Evolutionary conservation across 768 basidiomycete species (phyloP).

Genomic region (Lanmaoa rubissima): DNA sequence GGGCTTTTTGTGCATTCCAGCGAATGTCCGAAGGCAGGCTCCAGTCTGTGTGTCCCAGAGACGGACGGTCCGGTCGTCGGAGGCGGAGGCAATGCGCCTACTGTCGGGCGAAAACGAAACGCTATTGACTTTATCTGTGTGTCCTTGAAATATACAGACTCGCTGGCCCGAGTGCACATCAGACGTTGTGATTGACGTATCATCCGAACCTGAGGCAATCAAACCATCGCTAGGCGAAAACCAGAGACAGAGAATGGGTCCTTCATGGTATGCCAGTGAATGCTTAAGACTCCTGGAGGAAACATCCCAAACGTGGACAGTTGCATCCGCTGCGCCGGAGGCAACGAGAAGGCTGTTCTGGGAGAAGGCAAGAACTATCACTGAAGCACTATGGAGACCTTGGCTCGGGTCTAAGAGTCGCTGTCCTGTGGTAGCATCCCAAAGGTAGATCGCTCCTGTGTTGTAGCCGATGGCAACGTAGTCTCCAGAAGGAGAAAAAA

Average conservation of each 20-base stretch:
- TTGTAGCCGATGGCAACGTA: conserved; percentile 15
- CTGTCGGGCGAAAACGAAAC: conserved; percentile 24
- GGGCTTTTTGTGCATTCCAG: conserved; percentile 15
- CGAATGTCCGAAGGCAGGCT: conserved; percentile 13
- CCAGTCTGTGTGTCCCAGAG: conserved; percentile 25
- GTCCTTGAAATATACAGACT: conserved; percentile 15
- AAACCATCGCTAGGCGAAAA: conserved; percentile 19
- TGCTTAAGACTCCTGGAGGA: background rate
- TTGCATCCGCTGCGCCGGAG: conserved; percentile 15
- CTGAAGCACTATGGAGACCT: background rate
- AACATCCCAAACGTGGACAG: conserved; percentile 19
- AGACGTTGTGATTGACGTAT: conserved; percentile 14
- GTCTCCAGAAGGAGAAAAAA: conserved; percentile 16
- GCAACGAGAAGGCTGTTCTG: conserved; percentile 8
- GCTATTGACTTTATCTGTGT: conserved; percentile 14
- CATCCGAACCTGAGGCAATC: conserved; percentile 17
- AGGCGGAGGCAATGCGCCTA: conserved; percentile 20
- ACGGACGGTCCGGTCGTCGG: conserved; percentile 21
- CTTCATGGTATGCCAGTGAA: conserved; percentile 15
- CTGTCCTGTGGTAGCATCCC: conserved; percentile 19
- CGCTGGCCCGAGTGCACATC: conserved; percentile 1
- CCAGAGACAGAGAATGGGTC: conserved; percentile 13
- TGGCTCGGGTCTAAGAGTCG: conserved; percentile 4
- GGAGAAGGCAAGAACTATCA: conserved; percentile 14
- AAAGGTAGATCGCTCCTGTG: conserved; percentile 13